Percentiles rank a stretch among this genome's conserved stretches.
Evolutionary conservation across 495 filamentous ascomycete species (phyloP).

Genomic region (Penicillium canescens): DNA sequence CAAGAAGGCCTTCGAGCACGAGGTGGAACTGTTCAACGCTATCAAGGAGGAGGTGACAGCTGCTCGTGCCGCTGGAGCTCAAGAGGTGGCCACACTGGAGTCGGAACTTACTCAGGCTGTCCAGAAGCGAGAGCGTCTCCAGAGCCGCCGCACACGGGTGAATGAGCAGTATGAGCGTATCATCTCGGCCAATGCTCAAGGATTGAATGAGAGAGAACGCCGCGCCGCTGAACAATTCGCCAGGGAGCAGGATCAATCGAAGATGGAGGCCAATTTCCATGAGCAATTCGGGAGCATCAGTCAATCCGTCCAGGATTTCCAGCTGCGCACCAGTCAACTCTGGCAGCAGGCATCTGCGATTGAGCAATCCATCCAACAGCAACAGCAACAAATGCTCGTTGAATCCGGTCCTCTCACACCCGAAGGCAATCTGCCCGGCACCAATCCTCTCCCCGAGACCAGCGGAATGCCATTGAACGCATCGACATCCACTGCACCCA

Average conservation of each 20-base stretch:
- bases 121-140: conserved; percentile 77
- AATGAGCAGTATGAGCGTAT: conserved; percentile 79
- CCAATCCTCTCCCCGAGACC: conserved; percentile 39
- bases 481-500: conserved; percentile 33
- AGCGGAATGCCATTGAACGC: conserved; percentile 22
- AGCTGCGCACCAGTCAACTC: conserved; percentile 44
- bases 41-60: conserved; percentile 59
- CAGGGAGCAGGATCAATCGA: conserved; percentile 62
- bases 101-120: conserved; percentile 66
- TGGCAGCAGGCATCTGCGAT: conserved; percentile 50
- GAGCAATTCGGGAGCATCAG: conserved; percentile 47
- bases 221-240: conserved; percentile 67
- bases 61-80: conserved; percentile 63
- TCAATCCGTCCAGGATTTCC: conserved; percentile 49
- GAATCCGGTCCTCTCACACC: conserved; percentile 49
- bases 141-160: conserved; percentile 70
- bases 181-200: conserved; percentile 71
- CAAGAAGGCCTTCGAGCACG: conserved; percentile 61
- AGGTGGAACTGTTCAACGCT: conserved; percentile 62
- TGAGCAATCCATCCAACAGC: conserved; percentile 48
- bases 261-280: conserved; percentile 50
- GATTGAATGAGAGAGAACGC: conserved; percentile 71
- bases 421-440: conserved; percentile 51
- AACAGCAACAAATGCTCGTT: conserved; percentile 45
- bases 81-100: conserved; percentile 62